Base-by-base conservation (phyloP, 176 grass and related monocot species). In the Rhynchospora pubera region DNA sequence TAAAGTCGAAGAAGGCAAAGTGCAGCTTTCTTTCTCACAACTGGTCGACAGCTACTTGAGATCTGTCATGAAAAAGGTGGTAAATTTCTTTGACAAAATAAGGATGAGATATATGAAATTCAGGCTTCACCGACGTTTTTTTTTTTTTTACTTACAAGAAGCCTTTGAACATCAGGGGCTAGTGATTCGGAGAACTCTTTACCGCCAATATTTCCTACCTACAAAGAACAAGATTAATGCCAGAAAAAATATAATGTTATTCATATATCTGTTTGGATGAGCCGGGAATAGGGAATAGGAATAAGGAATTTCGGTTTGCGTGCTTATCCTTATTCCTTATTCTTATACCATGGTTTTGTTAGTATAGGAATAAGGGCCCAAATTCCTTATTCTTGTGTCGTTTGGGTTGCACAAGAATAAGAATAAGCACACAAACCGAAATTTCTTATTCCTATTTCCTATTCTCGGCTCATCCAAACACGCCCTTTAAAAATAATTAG, bases 171-270 rank as follows among this genome's bases (percentile, higher is more conserved):
- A 84, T 99, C 96, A 66, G 96, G 96, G 52, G 96, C 96, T 28
- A 99, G 83, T 74, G 96, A 99, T 89, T 99, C 96, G 23, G 96
- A 94, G 92, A 99, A 99, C 59, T 99, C 96, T 84, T 95, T 99
- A 43, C 96, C 96, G 43, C 96, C 96, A 91, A 99, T 99, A 87
- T 99, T 99, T 88, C 96, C 96, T 72, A 99, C 96, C 96, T 99
- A 90, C 78, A 93, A 89, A 82, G 51, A 79, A 88, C 80, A 74
- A 83, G 23, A 86, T 83, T 61, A 85, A 85, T 18, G 68, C 4
- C 14, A 75, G 5, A 62, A 5, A 47, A 61, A 60, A 67, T 39
- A 74, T 5, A 24, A 19, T 24, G 5, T 24, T 57, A 13, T 58
- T 43, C 21, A 60, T 15, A 42, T 59, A n/a, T n/a, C n/a, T n/a